These are phyloP conservation scores for Ensete ventricosum DNA, from an alignment of 176 grass and related monocot genomes.

Conservation along the genomic window DNA sequence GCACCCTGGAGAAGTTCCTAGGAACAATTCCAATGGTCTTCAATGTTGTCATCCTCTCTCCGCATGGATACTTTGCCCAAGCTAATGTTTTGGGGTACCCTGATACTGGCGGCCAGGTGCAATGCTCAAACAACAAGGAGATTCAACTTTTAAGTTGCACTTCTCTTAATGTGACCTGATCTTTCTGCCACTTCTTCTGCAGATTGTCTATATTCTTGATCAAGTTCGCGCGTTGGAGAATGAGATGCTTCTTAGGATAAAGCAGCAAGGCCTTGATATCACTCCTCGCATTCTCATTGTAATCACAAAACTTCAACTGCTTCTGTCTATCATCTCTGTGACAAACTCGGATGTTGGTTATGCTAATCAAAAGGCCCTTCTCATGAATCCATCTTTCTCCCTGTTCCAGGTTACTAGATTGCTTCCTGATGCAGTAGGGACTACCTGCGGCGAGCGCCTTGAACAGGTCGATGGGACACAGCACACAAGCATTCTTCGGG, in stretches of 20 bases:
- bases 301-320: constrained; percentile 15
- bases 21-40: constrained; percentile 87
- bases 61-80: constrained; percentile 95
- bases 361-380: constrained; percentile 5
- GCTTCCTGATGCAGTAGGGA: constrained; percentile 93
- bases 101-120: constrained; percentile 93
- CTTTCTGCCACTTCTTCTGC: constrained; percentile 5
- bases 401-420: constrained; percentile 73
- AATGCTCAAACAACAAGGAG: not conserved
- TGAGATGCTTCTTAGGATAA: constrained; percentile 98
- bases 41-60: constrained; percentile 95
- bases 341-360: not conserved
- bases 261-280: constrained; percentile 96
- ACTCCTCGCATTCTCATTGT: constrained; percentile 95
- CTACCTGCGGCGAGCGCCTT: constrained; percentile 75
- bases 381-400: not conserved
- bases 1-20: constrained; percentile 93
- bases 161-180: not conserved
- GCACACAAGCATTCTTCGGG: constrained; percentile 82
- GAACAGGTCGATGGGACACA: constrained; percentile 82
- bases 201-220: constrained; percentile 97
- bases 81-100: constrained; percentile 97
- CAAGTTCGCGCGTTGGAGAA: constrained; percentile 94
- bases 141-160: not conserved
- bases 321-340: not conserved